phyloP scores from a whole-genome alignment of 2,329 filamentous ascomycete species.

The Aspergillus neotritici region DNA sequence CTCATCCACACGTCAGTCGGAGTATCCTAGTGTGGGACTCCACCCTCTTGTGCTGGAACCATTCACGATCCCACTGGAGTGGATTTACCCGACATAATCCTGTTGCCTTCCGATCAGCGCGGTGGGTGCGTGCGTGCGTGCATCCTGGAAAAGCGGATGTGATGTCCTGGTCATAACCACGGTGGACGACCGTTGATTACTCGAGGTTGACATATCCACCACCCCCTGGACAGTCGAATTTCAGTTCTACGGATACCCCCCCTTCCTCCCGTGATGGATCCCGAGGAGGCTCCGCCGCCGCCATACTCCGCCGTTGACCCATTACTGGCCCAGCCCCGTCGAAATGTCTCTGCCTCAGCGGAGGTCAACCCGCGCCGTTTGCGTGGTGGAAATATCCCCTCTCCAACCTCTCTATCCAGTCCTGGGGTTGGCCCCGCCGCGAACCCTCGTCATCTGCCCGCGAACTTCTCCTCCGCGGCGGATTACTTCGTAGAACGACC shows the following conservation, averaged over 20 bases:
- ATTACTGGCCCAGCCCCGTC: conserved; percentile 18
- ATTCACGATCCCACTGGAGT: too few species aligned
- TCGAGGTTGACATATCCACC: conserved; percentile 1
- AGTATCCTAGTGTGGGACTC: too few species aligned
- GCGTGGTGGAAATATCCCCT: conserved; percentile 16
- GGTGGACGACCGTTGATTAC: conserved; percentile 13
- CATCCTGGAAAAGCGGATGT: conserved; percentile 1
- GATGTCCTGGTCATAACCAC: background rate
- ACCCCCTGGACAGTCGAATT: background rate
- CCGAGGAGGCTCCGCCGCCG: conserved; percentile 38
- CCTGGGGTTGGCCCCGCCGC: conserved; percentile 7
- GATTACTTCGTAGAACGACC: conserved; percentile 37
- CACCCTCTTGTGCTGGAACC: too few species aligned
- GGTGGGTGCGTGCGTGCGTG: background rate
- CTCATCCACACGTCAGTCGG: too few species aligned
- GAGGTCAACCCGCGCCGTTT: conserved; percentile 14
- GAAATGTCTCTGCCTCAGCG: conserved; percentile 14
- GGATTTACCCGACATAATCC: too few species aligned
- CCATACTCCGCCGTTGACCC: conserved; percentile 40
- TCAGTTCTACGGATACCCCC: background rate
- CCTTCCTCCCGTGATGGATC: conserved; percentile 24
- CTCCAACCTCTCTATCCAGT: conserved; percentile 16
- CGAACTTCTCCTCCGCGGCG: conserved; percentile 32
- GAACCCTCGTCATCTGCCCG: conserved; percentile 16
- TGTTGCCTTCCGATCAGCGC: background rate